A percentile compares a stretch with the other conserved stretches of the same genome.
phyloP scores from a whole-genome alignment of 495 filamentous ascomycete species.

The Staphylotrichum tortipilum region DNA sequence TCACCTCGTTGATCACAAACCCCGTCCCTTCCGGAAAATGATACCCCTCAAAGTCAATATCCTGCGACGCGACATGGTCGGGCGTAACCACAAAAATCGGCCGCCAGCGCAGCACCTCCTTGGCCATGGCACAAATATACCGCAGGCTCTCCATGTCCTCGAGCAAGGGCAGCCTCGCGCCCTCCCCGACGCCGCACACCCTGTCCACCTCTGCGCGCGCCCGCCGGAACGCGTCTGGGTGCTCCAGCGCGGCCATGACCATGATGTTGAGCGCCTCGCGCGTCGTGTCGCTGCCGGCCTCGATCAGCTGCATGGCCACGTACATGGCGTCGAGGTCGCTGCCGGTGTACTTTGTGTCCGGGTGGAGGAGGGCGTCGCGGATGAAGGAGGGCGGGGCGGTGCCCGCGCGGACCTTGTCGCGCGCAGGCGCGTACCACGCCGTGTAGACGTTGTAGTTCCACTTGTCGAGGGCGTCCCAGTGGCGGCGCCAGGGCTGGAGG shows the following conservation, averaged over 20 bases:
- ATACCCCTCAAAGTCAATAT: slow-evolving; percentile 45
- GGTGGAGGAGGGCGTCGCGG: slow-evolving; percentile 27
- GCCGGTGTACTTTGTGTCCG: slow-evolving; percentile 30
- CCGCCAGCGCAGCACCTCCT: slow-evolving; percentile 50
- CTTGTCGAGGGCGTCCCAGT: slow-evolving; percentile 25
- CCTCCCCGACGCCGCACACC: slow-evolving; percentile 25
- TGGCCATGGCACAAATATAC: slow-evolving; percentile 42
- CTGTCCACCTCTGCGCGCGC: slow-evolving; percentile 33
- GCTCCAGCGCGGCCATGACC: slow-evolving; percentile 26
- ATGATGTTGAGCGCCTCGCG: slow-evolving; percentile 33
- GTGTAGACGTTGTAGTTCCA: slow-evolving; percentile 28
- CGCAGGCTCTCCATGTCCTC: slow-evolving; percentile 40
- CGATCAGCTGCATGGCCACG: slow-evolving; percentile 29
- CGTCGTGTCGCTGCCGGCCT: slow-evolving; percentile 40
- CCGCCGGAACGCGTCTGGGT: slow-evolving; percentile 22
- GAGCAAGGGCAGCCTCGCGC: slow-evolving; percentile 32
- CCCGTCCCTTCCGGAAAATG: slow-evolving; percentile 38
- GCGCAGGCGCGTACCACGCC: slow-evolving; percentile 30
- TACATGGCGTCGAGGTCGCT: slow-evolving; percentile 40
- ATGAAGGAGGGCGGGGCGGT: slow-evolving; percentile 20
- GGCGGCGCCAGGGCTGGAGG: slow-evolving; percentile 34
- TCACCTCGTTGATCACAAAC: slow-evolving; percentile 30
- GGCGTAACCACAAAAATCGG: slow-evolving; percentile 32
- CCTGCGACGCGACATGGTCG: slow-evolving; percentile 28
- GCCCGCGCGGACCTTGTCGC: slow-evolving; percentile 15